A percentile compares a stretch with the other conserved stretches of the same genome.
Evolutionary conservation across 805 yeast genomes (phyloP).

Genomic region (Kregervanrija fluxuum): DNA sequence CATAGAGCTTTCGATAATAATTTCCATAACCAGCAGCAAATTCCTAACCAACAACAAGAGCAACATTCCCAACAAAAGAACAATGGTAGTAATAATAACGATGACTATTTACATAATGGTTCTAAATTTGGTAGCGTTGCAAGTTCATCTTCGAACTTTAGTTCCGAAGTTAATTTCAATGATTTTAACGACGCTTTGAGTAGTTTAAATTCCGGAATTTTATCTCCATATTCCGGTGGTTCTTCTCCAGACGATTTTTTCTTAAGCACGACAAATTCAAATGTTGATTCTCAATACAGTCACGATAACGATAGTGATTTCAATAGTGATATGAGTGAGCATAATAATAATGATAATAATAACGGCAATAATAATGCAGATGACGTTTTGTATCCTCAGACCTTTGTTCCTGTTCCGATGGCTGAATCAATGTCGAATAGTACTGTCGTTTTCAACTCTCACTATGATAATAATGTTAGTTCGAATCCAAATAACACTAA

Average conservation of each 20-base stretch:
- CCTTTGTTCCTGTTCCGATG: slow-evolving; percentile 21
- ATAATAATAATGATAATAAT: neutral
- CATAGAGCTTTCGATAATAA: neutral
- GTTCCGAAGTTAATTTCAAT: slow-evolving; percentile 23
- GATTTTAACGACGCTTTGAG: slow-evolving; percentile 27
- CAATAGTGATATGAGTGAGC: slow-evolving; percentile 3
- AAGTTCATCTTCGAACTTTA: slow-evolving; percentile 14
- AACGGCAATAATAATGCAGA: slow-evolving; percentile 3
- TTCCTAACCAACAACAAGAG: neutral
- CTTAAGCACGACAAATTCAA: slow-evolving; percentile 13
- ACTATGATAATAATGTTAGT: too few relatives aligned
- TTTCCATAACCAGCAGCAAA: slow-evolving; percentile 2
- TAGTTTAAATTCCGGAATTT: slow-evolving; percentile 23
- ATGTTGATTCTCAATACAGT: slow-evolving; percentile 13
- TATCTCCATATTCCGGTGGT: slow-evolving; percentile 30
- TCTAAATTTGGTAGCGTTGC: slow-evolving; percentile 16
- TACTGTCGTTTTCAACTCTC: slow-evolving; percentile 22
- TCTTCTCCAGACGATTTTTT: slow-evolving; percentile 32
- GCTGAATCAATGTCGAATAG: slow-evolving; percentile 23
- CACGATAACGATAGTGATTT: slow-evolving; percentile 7
- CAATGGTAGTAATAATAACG: neutral
- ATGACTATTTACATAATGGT: neutral
- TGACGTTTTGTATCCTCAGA: slow-evolving; percentile 11
- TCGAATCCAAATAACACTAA: slow-evolving; percentile 2
- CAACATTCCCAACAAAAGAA: neutral